Percentiles rank a stretch among this genome's conserved stretches.
Evolutionary conservation across 2,329 filamentous ascomycete species (phyloP).

Genomic region (Hansfordia pulvinata): DNA sequence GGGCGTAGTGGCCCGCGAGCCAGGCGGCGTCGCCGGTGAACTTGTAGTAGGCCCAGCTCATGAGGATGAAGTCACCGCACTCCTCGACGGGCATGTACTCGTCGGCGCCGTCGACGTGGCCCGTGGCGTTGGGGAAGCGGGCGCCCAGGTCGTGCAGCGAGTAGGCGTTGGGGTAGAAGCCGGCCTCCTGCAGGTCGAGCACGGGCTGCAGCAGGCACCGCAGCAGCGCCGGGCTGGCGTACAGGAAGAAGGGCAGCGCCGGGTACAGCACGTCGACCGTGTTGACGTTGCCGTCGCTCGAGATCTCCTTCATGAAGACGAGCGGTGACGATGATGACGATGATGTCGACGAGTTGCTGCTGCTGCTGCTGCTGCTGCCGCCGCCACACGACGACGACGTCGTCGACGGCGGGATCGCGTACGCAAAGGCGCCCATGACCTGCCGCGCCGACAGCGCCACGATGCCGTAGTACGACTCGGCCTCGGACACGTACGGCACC

Average conservation of each 20-base stretch:
- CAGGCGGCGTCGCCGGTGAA: slow-evolving; percentile 37
- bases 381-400: no score
- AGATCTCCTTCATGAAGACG: slow-evolving; percentile 76
- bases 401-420: slow-evolving; percentile 56
- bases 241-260: slow-evolving; percentile 74
- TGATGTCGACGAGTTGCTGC: no score
- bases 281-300: slow-evolving; percentile 72
- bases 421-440: slow-evolving; percentile 65
- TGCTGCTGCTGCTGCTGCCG: no score
- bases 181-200: slow-evolving; percentile 68
- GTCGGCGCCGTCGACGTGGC: slow-evolving; percentile 55
- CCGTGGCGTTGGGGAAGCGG: slow-evolving; percentile 65
- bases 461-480: slow-evolving; percentile 64
- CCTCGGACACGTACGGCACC: slow-evolving; percentile 61
- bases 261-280: slow-evolving; percentile 84
- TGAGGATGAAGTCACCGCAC: slow-evolving; percentile 64
- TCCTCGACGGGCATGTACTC: slow-evolving; percentile 69
- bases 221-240: slow-evolving; percentile 71
- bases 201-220: slow-evolving; percentile 68
- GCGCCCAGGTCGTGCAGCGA: slow-evolving; percentile 65
- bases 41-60: slow-evolving; percentile 66
- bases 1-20: slow-evolving; percentile 39
- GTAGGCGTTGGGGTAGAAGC: slow-evolving; percentile 73
- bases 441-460: slow-evolving; percentile 67
- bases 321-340: no score